Conservation (phyloP, 805 yeast species). For the Suhomyces pyralidae region DNA sequence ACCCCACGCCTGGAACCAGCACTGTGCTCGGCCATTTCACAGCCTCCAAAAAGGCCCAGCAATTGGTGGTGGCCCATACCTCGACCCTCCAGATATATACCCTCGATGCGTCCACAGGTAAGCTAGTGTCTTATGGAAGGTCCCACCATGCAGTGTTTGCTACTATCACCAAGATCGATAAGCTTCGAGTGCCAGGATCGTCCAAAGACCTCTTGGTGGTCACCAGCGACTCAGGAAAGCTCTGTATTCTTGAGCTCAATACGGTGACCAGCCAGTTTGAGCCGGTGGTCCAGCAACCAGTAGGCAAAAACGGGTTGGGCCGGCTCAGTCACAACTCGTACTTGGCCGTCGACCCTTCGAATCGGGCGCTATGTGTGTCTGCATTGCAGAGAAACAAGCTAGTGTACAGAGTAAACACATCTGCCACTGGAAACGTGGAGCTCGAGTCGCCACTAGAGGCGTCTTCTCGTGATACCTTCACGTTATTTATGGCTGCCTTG, state of each 20-base stretch:
- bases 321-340: constrained; percentile 74
- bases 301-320: constrained; percentile 70
- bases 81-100: constrained; percentile 52
- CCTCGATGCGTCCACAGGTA: constrained; percentile 56
- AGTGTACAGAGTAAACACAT: constrained; percentile 60
- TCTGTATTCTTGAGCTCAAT: constrained; percentile 51
- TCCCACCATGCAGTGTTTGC: constrained; percentile 42
- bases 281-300: constrained; percentile 59
- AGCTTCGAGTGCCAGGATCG: constrained; percentile 53
- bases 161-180: constrained; percentile 50
- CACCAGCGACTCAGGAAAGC: constrained; percentile 77
- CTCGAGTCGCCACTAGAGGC: constrained; percentile 78
- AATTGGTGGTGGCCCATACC: constrained; percentile 57
- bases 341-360: constrained; percentile 65
- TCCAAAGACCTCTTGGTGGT: constrained; percentile 58
- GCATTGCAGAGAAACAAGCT: constrained; percentile 74
- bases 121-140: constrained; percentile 41
- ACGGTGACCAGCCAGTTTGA: constrained; percentile 35
- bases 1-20: constrained; percentile 50
- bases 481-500: constrained; percentile 54
- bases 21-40: constrained; percentile 70
- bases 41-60: constrained; percentile 47
- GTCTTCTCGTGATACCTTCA: constrained; percentile 46
- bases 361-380: constrained; percentile 64
- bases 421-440: constrained; percentile 40